These are phyloP conservation scores for Coemansia sp. DNA, from an alignment of 192 early-diverging fungal genomes.

Conservation along the genomic window DNA sequence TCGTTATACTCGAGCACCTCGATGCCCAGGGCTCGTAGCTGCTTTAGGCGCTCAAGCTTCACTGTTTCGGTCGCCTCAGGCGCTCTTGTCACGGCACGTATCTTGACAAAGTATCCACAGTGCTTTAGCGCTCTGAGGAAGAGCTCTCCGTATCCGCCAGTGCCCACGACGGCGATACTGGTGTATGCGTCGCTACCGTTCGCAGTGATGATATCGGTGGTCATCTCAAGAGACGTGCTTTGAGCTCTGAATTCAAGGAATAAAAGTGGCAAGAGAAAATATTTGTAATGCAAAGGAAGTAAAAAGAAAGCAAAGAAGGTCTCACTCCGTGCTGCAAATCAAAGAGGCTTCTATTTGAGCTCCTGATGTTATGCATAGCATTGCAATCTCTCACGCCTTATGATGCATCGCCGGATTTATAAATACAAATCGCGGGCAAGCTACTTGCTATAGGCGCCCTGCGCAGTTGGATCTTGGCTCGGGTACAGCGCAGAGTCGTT, in stretches of 20 bases:
- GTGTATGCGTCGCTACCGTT: constrained; percentile 11
- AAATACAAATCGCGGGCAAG: background rate
- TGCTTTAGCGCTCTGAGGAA: constrained; percentile 28
- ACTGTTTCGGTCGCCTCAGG: constrained; percentile 7
- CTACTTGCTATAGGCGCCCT: constrained; percentile 43
- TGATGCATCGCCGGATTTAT: background rate
- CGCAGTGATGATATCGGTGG: background rate
- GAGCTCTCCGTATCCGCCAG: constrained; percentile 39
- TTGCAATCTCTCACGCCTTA: background rate
- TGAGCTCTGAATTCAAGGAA: background rate
- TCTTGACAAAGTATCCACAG: constrained; percentile 18
- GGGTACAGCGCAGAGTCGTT: constrained; percentile 44
- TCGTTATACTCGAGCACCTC: constrained; percentile 26
- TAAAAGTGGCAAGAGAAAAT: background rate
- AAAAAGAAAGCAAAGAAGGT: background rate
- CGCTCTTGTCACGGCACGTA: constrained; percentile 42
- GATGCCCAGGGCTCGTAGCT: constrained; percentile 20
- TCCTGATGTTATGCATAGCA: background rate
- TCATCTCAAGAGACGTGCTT: background rate
- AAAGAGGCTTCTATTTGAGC: background rate
- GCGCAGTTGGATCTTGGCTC: constrained; percentile 61
- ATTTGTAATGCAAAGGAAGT: background rate
- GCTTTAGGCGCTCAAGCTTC: constrained; percentile 23
- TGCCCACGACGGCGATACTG: constrained; percentile 45
- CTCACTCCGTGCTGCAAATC: background rate